These are phyloP conservation scores for Trichoderma atrobrunneum DNA, from an alignment of 2,329 filamentous ascomycete species.

Conservation along the genomic window DNA sequence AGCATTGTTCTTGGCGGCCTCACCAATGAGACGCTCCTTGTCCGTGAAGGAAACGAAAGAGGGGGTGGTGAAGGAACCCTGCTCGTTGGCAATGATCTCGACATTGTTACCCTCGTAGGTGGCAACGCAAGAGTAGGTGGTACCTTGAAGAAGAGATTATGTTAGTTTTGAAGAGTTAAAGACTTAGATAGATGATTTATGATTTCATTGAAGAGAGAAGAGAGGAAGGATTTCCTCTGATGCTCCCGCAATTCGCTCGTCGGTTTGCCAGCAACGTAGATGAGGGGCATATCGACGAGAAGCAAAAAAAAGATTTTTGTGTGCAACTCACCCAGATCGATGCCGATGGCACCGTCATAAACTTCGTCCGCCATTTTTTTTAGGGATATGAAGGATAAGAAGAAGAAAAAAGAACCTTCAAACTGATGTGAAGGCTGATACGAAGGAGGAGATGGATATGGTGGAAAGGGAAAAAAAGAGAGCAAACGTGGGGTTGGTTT, in stretches of 20 bases:
- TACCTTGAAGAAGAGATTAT: constrained; percentile 58
- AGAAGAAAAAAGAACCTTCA: constrained; percentile 18
- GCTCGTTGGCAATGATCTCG: constrained; percentile 99
- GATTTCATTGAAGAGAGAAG: background rate
- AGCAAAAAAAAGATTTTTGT: constrained; percentile 7
- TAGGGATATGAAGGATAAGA: background rate
- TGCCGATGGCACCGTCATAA: constrained; percentile 99
- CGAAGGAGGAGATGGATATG: constrained; percentile 25
- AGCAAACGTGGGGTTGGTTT: constrained; percentile 35
- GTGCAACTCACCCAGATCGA: constrained; percentile 83
- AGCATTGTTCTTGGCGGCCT: constrained; percentile 99
- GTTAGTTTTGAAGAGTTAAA: constrained; percentile 3
- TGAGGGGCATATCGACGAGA: constrained; percentile 12
- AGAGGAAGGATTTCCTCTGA: background rate
- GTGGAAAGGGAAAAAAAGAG: constrained; percentile 24
- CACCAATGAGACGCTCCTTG: constrained; percentile 98
- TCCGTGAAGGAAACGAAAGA: constrained; percentile 99
- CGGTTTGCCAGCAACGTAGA: background rate
- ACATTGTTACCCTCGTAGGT: constrained; percentile 99
- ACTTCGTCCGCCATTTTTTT: constrained; percentile 90
- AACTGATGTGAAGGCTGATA: constrained; percentile 26
- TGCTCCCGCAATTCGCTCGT: background rate
- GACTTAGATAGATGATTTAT: background rate
- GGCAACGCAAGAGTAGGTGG: constrained; percentile 99
- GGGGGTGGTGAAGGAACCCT: constrained; percentile 97